Evolutionary conservation across 1,284 basidiomycete genomes (phyloP), one percentile per base, ranked within the genome.

Genomic region (Leccinum pachyderme): DNA sequence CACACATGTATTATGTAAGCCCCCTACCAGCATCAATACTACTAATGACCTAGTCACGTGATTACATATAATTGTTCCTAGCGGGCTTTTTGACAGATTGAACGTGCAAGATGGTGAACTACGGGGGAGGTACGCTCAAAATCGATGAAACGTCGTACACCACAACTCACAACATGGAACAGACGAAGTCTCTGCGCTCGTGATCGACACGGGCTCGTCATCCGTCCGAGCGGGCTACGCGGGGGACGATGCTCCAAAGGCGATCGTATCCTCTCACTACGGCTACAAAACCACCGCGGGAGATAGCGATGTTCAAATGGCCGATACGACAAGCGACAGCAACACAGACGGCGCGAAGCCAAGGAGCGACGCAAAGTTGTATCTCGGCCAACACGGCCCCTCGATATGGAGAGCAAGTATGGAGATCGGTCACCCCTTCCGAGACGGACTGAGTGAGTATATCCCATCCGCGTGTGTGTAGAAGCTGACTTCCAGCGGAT

Each of bases 171-270:
- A 12, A 22, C 33, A 29, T 25, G 35, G 4, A 39, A 18, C 59
- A 93, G 93, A 95, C 70, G 93, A 95, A 77, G 95, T 99, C 47
- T 92, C 94, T 49, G 97, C 96, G 24, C 78, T 99, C 53, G 97
- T 99, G 37, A 77, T 99, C 53, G 97, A 99, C 76, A 90, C 98
- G 67, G 97, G 97, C 47, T 81, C 91, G 37, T 90, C 91, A 47
- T 89, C 93, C 18, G 78, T 95, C 56, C 88, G 96, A 67, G 94
- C 93, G 24, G 97, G 97, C 47, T 97, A 96, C 72, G 96, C 97
- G 15, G 97, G 97, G 49, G 96, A 99, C 73, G 97, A 99, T 69
- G 86, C 91, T 13, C 97, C 97, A 29, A 94, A 95, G 72, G 88
- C 91, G 27, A 86, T 98, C 58, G 84, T 97, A 57, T 92, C 97